These are phyloP conservation scores for Fraxinus angustifolia DNA, from an alignment of 305 asterid genomes.

Conservation along the genomic window DNA sequence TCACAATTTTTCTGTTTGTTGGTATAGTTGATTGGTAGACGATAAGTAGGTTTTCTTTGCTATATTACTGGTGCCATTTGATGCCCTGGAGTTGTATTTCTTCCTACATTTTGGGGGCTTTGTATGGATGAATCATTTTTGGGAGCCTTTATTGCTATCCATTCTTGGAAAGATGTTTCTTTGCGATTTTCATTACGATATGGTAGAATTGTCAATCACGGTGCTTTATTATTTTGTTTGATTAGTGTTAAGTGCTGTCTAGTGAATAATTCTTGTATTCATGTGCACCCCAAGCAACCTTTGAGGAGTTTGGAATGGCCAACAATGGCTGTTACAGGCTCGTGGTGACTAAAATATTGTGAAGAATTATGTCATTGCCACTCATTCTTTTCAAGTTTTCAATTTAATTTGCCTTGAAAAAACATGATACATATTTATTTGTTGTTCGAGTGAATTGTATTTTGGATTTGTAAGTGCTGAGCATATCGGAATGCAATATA, in stretches of 20 bases:
- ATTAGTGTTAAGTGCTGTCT: background rate
- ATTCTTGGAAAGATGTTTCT: background rate
- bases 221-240: background rate
- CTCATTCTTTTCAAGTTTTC: background rate
- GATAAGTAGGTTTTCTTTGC: slow-evolving; percentile 22
- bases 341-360: background rate
- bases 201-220: background rate
- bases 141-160: background rate
- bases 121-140: slow-evolving; percentile 17
- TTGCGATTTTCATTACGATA: background rate
- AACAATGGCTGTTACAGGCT: background rate
- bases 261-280: background rate
- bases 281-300: background rate
- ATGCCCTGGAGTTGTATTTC: slow-evolving; percentile 17
- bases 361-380: background rate
- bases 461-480: no score
- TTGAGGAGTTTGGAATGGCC: background rate
- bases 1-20: slow-evolving; percentile 24
- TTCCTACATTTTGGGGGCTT: slow-evolving; percentile 6
- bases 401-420: background rate
- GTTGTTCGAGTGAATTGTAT: background rate
- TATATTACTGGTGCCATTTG: slow-evolving; percentile 20
- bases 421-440: no score
- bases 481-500: background rate
- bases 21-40: slow-evolving; percentile 31